Evolutionary conservation across 2,329 filamentous ascomycete genomes (phyloP).

Genomic region (Verticillium nubilum): DNA sequence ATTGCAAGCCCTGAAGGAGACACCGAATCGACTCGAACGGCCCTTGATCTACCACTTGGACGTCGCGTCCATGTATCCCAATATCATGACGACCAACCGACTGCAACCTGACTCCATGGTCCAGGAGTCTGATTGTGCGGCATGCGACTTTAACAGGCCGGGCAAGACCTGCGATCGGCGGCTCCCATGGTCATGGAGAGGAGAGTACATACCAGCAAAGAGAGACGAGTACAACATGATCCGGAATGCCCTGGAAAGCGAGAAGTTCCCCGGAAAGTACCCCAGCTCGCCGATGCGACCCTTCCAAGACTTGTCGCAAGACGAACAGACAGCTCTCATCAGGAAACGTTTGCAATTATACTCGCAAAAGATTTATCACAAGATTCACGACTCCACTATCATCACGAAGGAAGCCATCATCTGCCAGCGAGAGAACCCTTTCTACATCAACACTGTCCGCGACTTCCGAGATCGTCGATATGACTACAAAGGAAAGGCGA

Average conservation of each 20-base stretch:
- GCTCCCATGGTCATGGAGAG: constrained; percentile 96
- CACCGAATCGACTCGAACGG: constrained; percentile 76
- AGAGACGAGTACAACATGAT: constrained; percentile 99
- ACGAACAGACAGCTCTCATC: constrained; percentile 76
- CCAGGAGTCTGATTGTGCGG: constrained; percentile 88
- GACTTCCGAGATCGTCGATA: constrained; percentile 96
- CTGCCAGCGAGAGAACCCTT: constrained; percentile 95
- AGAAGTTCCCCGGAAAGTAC: constrained; percentile 78
- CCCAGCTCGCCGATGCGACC: constrained; percentile 64
- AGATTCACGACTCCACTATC: constrained; percentile 91
- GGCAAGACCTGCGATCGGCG: constrained; percentile 95
- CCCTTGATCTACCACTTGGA: constrained; percentile 97
- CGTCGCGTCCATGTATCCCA: constrained; percentile 98
- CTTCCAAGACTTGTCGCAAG: constrained; percentile 74
- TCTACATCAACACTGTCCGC: constrained; percentile 94
- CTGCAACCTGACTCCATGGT: constrained; percentile 99
- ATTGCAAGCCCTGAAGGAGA: constrained; percentile 68
- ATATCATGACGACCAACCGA: constrained; percentile 99
- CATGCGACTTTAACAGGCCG: constrained; percentile 96
- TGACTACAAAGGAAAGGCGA: constrained; percentile 97
- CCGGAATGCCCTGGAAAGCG: constrained; percentile 81
- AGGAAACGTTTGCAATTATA: constrained; percentile 88
- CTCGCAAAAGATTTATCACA: constrained; percentile 99
- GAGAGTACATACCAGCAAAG: constrained; percentile 93
- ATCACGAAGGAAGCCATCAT: constrained; percentile 95